Conservation (phyloP, 352 stramenopile species). For the Globisporangium yorkense region DNA sequence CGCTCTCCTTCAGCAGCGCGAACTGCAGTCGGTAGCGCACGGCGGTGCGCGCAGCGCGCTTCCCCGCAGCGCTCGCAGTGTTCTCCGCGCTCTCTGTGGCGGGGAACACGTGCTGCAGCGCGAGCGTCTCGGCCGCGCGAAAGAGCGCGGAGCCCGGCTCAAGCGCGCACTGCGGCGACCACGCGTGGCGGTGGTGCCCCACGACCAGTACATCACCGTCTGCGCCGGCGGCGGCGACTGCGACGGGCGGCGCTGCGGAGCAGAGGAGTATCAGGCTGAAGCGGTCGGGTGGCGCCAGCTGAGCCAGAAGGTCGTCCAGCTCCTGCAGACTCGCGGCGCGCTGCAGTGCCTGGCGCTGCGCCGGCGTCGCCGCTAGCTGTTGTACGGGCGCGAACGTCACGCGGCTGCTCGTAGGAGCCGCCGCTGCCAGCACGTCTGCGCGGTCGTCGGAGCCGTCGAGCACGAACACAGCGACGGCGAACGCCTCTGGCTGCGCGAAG, state of each 20-base stretch:
- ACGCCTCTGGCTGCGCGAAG: slow-evolving; percentile 17
- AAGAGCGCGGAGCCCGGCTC: slow-evolving; percentile 20
- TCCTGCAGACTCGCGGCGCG: slow-evolving; percentile 11
- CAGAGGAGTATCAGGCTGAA: slow-evolving; percentile 48
- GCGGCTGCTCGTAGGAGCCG: background rate
- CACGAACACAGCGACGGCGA: slow-evolving; percentile 12
- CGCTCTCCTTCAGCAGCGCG: slow-evolving; percentile 56
- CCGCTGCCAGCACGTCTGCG: background rate
- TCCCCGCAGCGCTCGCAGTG: slow-evolving; percentile 7
- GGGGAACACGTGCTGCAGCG: slow-evolving; percentile 36
- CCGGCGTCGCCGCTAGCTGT: background rate
- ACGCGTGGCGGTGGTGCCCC: slow-evolving; percentile 67
- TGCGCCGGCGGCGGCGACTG: background rate
- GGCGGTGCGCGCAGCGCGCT: slow-evolving; percentile 29
- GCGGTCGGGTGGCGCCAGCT: slow-evolving; percentile 4
- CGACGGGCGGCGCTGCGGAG: background rate
- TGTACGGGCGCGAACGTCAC: slow-evolving; percentile 1
- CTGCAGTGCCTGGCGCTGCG: slow-evolving; percentile 1
- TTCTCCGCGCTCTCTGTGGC: background rate
- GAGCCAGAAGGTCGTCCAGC: slow-evolving; percentile 26
- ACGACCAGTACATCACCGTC: slow-evolving; percentile 24
- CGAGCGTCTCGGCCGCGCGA: slow-evolving; percentile 28
- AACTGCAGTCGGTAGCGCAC: slow-evolving; percentile 68
- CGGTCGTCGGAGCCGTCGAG: background rate
- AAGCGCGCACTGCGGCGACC: slow-evolving; percentile 29